Evolutionary conservation across 2,329 filamentous ascomycete genomes (phyloP).

Genomic region (Penicillium verrucosum): DNA sequence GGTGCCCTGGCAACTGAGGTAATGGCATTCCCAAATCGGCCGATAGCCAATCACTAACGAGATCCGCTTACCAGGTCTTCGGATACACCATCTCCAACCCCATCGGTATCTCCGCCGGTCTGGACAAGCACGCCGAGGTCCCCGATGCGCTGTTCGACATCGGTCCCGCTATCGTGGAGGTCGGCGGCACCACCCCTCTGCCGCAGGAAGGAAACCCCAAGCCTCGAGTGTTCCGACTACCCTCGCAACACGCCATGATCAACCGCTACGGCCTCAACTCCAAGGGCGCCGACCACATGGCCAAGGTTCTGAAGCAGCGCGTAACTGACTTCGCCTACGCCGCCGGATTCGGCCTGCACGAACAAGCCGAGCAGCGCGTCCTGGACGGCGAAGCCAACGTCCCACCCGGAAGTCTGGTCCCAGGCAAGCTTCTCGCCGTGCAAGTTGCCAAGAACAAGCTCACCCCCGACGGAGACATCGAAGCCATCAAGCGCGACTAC

Average conservation of each 20-base stretch:
- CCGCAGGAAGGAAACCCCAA: constrained; percentile 84
- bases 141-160: constrained; percentile 79
- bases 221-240: constrained; percentile 83
- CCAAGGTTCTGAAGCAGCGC: constrained; percentile 71
- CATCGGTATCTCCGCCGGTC: constrained; percentile 88
- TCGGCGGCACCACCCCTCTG: constrained; percentile 84
- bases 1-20: constrained; percentile 54
- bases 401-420: constrained; percentile 73
- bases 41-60: constrained; percentile 1
- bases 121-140: constrained; percentile 92
- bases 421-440: constrained; percentile 77
- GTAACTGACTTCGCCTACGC: constrained; percentile 72
- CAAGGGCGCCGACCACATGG: constrained; percentile 81
- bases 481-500: constrained; percentile 74
- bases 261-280: constrained; percentile 97
- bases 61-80: constrained; percentile 57
- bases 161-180: constrained; percentile 82
- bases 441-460: constrained; percentile 97
- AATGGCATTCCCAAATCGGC: not conserved
- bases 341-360: constrained; percentile 62
- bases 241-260: constrained; percentile 79
- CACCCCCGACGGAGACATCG: constrained; percentile 79
- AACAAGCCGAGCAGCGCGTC: constrained; percentile 65
- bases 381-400: constrained; percentile 73
- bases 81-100: constrained; percentile 76